Evolutionary conservation across 2,329 filamentous ascomycete species (phyloP), one percentile per base, ranked within the genome.

Genomic region (Fonsecaea pedrosoi): DNA sequence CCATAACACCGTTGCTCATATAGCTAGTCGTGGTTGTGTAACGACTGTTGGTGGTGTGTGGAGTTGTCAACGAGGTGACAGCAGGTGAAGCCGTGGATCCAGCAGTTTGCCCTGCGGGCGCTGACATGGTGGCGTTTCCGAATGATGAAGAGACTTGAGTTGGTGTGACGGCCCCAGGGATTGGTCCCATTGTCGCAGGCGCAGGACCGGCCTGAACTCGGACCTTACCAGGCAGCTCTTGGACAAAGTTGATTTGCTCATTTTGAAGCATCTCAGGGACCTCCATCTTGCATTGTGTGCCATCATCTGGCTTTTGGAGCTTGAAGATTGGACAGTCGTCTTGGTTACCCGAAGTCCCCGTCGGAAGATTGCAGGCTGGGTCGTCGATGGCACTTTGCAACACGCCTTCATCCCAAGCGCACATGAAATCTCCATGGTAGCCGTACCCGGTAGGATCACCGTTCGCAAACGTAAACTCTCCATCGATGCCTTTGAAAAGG

Each of bases 241-340:
- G 85, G 1, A 77, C 72, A 59, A 87, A 84, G 73, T 92, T 79
- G 68, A 71, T 53, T 21, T 13, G 32, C 68, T 96, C 92, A 8
- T 81, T 69, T 0, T 77, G 74, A 21, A 95, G 77, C 0, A 75
- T 71, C 0, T 78, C 68, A 2, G 91, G 90, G 0, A 89, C 68
- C 0, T 85, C 75, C 75, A 94, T 85, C 59, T 83, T 81, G 82
- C 93, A 96, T 65, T 85, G 73, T 1, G 76, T 73, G 74, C 85
- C 83, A 56, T 37, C 40, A 0, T 78, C 77, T 32, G 87, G 83
- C 60, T 78, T 78, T 76, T 94, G 88, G 63, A 96, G 82, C 60
- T 84, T 81, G 79, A 97, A 97, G 35, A 95, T 72, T 0, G 86
- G 80, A 80, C 94, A 97, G 77, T 94, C 92, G 53, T 84, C 74